Conservation (phyloP, 176 grass and related monocot species). For the Pontederia crassipes region DNA sequence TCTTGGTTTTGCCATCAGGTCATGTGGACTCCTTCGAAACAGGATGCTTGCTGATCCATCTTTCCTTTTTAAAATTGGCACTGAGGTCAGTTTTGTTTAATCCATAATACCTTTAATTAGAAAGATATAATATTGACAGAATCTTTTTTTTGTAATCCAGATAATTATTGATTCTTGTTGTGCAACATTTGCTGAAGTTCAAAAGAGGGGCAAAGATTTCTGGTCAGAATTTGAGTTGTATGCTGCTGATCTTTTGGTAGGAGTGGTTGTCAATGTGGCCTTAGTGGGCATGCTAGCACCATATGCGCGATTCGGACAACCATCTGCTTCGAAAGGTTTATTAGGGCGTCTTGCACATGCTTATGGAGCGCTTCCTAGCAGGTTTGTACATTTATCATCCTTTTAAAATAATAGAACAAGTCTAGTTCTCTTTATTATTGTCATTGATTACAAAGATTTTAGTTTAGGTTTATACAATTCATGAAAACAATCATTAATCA, state of each 20-base stretch:
- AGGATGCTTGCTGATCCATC: conserved; percentile 88
- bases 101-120: not conserved
- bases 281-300: conserved; percentile 92
- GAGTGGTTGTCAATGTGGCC: conserved; percentile 85
- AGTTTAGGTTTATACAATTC: no score
- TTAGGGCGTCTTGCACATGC: conserved; percentile 52
- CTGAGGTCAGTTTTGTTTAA: conserved; percentile 30
- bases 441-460: no score
- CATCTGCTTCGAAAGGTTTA: conserved; percentile 56
- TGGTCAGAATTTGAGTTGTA: conserved; percentile 97
- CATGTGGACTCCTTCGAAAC: conserved; percentile 54
- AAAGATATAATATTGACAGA: conserved; percentile 2
- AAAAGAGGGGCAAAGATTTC: conserved; percentile 91
- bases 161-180: conserved; percentile 93
- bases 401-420: no score
- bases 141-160: conserved; percentile 24
- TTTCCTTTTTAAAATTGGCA: conserved; percentile 96
- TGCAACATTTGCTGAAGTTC: conserved; percentile 78
- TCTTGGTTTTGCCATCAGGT: conserved; percentile 47
- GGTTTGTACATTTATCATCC: conserved; percentile 21
- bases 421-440: no score
- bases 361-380: conserved; percentile 90
- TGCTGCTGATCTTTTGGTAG: conserved; percentile 81
- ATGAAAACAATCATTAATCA: no score
- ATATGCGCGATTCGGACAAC: conserved; percentile 60